These are phyloP conservation scores for Bolboschoenus planiculmis DNA, from an alignment of 176 grass and related monocot genomes.

Conservation along the genomic window DNA sequence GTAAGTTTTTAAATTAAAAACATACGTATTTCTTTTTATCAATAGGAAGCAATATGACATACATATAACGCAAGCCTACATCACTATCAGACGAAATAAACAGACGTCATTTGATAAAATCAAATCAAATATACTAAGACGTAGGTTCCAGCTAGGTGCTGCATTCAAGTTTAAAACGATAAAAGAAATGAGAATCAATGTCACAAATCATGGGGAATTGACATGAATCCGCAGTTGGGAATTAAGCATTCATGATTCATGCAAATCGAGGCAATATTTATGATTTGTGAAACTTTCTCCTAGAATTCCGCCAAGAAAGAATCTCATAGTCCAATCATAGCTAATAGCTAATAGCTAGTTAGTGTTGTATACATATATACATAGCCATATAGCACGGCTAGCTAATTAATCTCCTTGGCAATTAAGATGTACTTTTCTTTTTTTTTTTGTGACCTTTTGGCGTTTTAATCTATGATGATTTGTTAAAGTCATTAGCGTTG, in stretches of 20 bases:
- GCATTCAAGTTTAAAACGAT: neutral
- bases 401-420: neutral
- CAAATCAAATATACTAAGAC: neutral
- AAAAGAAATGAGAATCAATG: too few relatives aligned
- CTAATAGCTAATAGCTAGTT: too few relatives aligned
- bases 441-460: neutral
- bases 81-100: neutral
- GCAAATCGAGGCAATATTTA: conserved; percentile 2
- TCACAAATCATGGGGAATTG: conserved; percentile 5
- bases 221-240: neutral
- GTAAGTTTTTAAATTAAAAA: too few relatives aligned
- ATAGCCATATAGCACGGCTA: neutral
- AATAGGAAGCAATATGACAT: neutral
- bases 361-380: too few relatives aligned
- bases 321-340: conserved; percentile 22
- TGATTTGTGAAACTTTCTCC: neutral
- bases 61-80: neutral
- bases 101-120: neutral
- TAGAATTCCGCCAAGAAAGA: conserved; percentile 5
- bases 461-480: neutral
- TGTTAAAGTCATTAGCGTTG: neutral
- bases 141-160: neutral
- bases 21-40: too few relatives aligned
- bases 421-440: neutral
- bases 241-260: neutral